Base-by-base conservation (phyloP, 2,329 filamentous ascomycete genomes). In the Thielaviopsis euricoi region DNA sequence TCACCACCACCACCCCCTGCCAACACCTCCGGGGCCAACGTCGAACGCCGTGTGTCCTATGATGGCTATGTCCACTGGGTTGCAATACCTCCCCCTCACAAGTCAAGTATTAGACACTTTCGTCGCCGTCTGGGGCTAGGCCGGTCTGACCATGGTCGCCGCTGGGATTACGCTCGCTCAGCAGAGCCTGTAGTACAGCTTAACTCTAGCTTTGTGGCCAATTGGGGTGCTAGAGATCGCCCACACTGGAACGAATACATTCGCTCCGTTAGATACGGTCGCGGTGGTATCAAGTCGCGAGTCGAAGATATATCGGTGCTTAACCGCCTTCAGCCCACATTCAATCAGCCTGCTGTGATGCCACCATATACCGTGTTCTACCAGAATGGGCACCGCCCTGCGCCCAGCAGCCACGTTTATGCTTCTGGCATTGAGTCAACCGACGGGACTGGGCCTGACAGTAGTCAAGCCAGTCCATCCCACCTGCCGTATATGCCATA, bases 131-230 rank as follows among this genome's bases (percentile, higher is more conserved):
- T 59, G 15, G 60, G 60, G 6, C 52, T 60, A 22, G 60, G 60
- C 10, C 55, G 57, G 25, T 57, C 70, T 6, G 71, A 76, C 66
- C 74, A 66, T 52, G 78, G 78, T 2, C 73, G 77, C 60, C 75
- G 75, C 68, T 82, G 79, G 78, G 79, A 82, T 63, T 78, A 82
- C 64, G 66, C 82, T 55, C 76, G 79, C 56, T 76, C 77, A 2
- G 72, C 76, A 37, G 79, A 82, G 60, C 79, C 79, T 3, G 78
- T 82, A 62, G 80, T 82, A 62, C 55, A 57, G 21, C 46, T 60
- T 3, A 53, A 60, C 21, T 52, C 57, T n/a, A 53, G 52, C 12
- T 53, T 60, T 9, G 23, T 56, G 19, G 48, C 51, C 13, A 57
- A 54, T 22, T 60, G 58, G 58, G 50, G 54, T 13, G 53, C 52